Percentiles rank a stretch among this genome's conserved stretches.
These are phyloP conservation scores for Globisporangium cystogenes DNA, from an alignment of 352 stramenopile species.

Conservation along the genomic window DNA sequence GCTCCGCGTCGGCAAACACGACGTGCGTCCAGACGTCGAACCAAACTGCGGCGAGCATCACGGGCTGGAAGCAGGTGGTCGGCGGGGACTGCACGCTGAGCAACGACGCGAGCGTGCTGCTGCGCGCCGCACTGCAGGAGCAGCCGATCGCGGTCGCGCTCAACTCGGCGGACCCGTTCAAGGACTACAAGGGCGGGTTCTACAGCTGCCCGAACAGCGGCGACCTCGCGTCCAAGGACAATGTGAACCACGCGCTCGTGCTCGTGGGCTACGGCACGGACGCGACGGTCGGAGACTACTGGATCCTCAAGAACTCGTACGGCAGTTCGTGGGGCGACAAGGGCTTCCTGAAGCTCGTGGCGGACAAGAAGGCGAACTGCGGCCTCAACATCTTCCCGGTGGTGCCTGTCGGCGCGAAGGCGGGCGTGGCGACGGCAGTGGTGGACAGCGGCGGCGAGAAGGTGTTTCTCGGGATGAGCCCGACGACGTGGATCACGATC, in stretches of 20 bases:
- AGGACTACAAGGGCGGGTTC: slow-evolving; percentile 59
- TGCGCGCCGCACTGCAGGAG: slow-evolving; percentile 44
- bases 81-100: slow-evolving; percentile 47
- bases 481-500: slow-evolving; percentile 51
- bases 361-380: slow-evolving; percentile 71
- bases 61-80: slow-evolving; percentile 60
- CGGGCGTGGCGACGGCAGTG: slow-evolving; percentile 24
- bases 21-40: slow-evolving; percentile 21
- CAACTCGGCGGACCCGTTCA: slow-evolving; percentile 67
- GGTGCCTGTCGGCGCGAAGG: slow-evolving; percentile 48
- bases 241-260: slow-evolving; percentile 72
- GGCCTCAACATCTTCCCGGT: slow-evolving; percentile 78
- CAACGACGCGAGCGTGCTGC: slow-evolving; percentile 41
- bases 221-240: slow-evolving; percentile 48
- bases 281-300: slow-evolving; percentile 52
- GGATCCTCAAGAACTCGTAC: slow-evolving; percentile 84
- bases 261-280: slow-evolving; percentile 75
- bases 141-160: slow-evolving; percentile 75
- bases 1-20: slow-evolving; percentile 3
- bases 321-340: slow-evolving; percentile 55
- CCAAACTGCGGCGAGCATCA: slow-evolving; percentile 66
- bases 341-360: slow-evolving; percentile 62
- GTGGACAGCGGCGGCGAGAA: slow-evolving; percentile 65
- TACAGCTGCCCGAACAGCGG: slow-evolving; percentile 70
- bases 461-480: slow-evolving; percentile 49